phyloP scores from a whole-genome alignment of 441 rosid genomes.

The Jatropha podagrica region DNA sequence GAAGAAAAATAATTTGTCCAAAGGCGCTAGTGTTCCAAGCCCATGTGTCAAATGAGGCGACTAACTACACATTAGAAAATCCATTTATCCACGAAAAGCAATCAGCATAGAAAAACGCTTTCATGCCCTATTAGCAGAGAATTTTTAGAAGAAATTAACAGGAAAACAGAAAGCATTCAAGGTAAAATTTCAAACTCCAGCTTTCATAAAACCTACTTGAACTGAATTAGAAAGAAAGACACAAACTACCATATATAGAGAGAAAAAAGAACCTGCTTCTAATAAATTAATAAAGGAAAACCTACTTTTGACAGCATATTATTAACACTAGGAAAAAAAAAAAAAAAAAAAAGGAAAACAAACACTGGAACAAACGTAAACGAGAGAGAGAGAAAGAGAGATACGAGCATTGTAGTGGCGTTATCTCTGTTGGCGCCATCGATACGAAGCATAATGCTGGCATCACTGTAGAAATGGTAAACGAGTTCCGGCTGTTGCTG shows the following conservation, averaged over 20 bases:
- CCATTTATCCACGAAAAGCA: not conserved
- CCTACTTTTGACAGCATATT: not conserved
- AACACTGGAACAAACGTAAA: not conserved
- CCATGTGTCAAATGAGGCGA: not conserved
- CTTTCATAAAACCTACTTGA: not conserved
- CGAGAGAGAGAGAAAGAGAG: conserved; percentile 12
- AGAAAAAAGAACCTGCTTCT: too few species aligned
- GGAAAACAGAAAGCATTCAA: not conserved
- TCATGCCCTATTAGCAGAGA: not conserved
- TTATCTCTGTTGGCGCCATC: conserved; percentile 60
- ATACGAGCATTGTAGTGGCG: conserved; percentile 68
- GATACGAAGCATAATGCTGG: conserved; percentile 80
- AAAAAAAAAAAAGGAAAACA: not conserved
- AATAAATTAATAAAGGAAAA: too few species aligned
- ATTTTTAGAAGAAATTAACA: not conserved
- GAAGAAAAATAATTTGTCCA: not conserved
- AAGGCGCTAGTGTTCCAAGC: not conserved
- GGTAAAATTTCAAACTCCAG: not conserved
- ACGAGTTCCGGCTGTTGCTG: conserved; percentile 76
- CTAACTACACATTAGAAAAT: not conserved
- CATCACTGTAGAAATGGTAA: conserved; percentile 76
- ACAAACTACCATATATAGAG: too few species aligned
- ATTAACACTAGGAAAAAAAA: not conserved
- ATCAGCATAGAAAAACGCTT: not conserved
- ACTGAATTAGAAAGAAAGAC: too few species aligned